These are phyloP conservation scores for Multifurca ochricompacta DNA, from an alignment of 768 basidiomycete species.

Conservation along the genomic window DNA sequence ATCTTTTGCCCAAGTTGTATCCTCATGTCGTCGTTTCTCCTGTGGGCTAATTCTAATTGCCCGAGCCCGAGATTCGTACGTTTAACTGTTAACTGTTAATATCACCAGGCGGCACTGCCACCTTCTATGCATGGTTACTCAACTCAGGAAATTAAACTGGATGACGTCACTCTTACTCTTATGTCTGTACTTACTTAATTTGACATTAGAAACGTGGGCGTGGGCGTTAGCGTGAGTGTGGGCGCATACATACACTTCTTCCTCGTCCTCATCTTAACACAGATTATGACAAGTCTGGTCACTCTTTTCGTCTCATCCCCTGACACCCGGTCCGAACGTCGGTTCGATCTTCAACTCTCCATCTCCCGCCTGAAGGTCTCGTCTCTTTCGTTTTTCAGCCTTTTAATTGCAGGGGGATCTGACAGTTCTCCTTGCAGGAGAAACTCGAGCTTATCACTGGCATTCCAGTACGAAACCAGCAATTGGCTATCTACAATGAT, in stretches of 20 bases:
- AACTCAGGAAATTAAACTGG: too few relatives aligned
- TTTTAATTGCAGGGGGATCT: neutral
- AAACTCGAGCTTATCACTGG: conserved; percentile 93
- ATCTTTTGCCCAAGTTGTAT: too few relatives aligned
- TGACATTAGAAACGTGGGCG: too few relatives aligned
- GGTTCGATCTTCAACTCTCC: conserved; percentile 67
- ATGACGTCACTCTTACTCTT: conserved; percentile 16
- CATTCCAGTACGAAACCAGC: conserved; percentile 67
- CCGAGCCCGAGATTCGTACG: too few relatives aligned
- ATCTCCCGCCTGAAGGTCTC: conserved; percentile 77
- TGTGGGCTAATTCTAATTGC: too few relatives aligned
- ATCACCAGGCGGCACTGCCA: too few relatives aligned
- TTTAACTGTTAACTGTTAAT: too few relatives aligned
- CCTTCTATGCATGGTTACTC: too few relatives aligned
- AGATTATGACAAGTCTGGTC: conserved; percentile 38
- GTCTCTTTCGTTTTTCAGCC: too few relatives aligned
- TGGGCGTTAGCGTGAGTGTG: too few relatives aligned
- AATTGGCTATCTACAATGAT: conserved; percentile 53
- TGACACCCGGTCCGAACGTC: conserved; percentile 86
- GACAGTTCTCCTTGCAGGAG: conserved; percentile 14
- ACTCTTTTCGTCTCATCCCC: conserved; percentile 77
- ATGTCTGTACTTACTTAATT: too few relatives aligned
- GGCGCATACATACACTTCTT: neutral
- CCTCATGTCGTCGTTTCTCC: too few relatives aligned
- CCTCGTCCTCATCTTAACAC: neutral